These are phyloP conservation scores for Lepraria neglecta DNA, from an alignment of 495 filamentous ascomycete genomes.

Conservation along the genomic window DNA sequence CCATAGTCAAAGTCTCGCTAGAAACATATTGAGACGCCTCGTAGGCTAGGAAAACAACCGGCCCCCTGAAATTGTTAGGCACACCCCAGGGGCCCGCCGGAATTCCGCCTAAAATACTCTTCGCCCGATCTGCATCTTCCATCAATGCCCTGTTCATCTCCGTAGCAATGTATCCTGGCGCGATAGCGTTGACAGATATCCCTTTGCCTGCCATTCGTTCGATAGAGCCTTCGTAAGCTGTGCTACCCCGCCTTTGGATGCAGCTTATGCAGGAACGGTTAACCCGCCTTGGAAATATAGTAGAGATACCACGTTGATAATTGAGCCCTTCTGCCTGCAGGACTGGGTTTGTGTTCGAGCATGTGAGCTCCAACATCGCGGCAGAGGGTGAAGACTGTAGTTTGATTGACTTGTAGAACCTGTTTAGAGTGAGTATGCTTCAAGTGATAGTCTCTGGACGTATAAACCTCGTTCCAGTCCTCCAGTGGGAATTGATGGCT, in stretches of 20 bases:
- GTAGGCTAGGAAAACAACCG: slow-evolving; percentile 70
- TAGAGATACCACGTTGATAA: slow-evolving; percentile 82
- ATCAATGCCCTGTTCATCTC: slow-evolving; percentile 89
- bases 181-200: slow-evolving; percentile 74
- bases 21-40: slow-evolving; percentile 72
- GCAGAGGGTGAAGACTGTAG: slow-evolving; percentile 72
- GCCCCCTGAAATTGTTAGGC: slow-evolving; percentile 86
- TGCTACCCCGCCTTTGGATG: slow-evolving; percentile 78
- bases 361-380: slow-evolving; percentile 84
- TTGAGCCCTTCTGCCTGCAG: slow-evolving; percentile 58
- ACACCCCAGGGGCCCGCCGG: slow-evolving; percentile 81
- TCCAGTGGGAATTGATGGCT: slow-evolving; percentile 69
- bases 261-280: slow-evolving; percentile 86
- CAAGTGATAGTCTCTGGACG: slow-evolving; percentile 2
- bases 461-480: slow-evolving; percentile 67
- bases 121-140: slow-evolving; percentile 59
- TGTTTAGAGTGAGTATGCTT: slow-evolving; percentile 27
- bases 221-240: slow-evolving; percentile 83
- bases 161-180: slow-evolving; percentile 78
- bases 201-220: slow-evolving; percentile 77
- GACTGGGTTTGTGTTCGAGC: slow-evolving; percentile 51
- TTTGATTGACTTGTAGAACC: slow-evolving; percentile 82
- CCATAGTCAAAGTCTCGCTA: slow-evolving; percentile 73
- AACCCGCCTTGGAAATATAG: slow-evolving; percentile 88
- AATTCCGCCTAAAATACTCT: slow-evolving; percentile 73